A percentile compares a stretch with the other conserved stretches of the same genome.
Conservation (phyloP, 176 grass and related monocot genomes). For the Cenchrus americanus region DNA sequence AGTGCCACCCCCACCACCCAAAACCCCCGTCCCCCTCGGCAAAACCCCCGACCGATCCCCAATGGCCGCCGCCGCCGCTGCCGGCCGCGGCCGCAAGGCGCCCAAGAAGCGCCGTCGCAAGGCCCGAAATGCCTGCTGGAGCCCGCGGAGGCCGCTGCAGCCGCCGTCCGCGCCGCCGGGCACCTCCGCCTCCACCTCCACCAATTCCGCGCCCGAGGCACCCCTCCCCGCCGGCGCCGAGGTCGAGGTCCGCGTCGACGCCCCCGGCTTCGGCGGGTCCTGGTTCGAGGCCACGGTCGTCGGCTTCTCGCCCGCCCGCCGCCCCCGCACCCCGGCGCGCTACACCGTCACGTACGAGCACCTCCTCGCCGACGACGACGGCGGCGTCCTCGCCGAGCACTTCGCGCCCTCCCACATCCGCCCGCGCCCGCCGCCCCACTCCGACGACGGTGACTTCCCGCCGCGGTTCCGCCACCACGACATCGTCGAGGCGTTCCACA, state of each 20-base stretch:
- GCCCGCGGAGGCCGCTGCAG: background rate
- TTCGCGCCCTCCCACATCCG: conserved; percentile 49
- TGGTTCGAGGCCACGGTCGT: conserved; percentile 73
- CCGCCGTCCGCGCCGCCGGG: background rate
- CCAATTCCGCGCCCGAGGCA: too few relatives aligned
- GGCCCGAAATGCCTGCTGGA: background rate
- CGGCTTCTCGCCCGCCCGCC: conserved; percentile 31
- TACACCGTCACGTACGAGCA: conserved; percentile 50
- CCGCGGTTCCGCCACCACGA: conserved; percentile 27
- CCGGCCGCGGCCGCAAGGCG: background rate
- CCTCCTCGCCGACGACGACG: conserved; percentile 53
- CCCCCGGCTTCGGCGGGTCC: conserved; percentile 61
- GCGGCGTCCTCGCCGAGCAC: conserved; percentile 45
- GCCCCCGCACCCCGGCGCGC: conserved; percentile 11
- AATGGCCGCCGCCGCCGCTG: conserved; percentile 3
- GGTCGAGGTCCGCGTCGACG: conserved; percentile 74
- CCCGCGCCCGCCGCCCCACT: conserved; percentile 22
- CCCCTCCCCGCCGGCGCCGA: conserved; percentile 22
- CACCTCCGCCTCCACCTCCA: background rate
- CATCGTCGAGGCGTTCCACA: conserved; percentile 73
- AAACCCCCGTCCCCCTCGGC: background rate
- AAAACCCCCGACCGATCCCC: conserved; percentile 9
- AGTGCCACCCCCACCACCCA: background rate
- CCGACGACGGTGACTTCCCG: background rate
- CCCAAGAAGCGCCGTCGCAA: background rate